phyloP scores from a whole-genome alignment of 2,329 filamentous ascomycete species.

The Hypoxylon sp. region DNA sequence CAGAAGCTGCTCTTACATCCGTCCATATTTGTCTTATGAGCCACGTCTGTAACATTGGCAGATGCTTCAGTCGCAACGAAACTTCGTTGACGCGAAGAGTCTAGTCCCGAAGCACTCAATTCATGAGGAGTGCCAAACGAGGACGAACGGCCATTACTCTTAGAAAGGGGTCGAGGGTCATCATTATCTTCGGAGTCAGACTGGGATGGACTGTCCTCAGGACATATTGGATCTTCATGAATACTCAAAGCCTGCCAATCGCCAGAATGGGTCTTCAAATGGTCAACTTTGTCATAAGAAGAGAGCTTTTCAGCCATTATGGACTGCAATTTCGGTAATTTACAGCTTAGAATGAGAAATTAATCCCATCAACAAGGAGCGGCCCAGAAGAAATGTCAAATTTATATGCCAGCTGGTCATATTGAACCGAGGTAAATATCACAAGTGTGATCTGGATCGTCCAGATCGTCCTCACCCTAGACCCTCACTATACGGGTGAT shows the following conservation, averaged over 20 bases:
- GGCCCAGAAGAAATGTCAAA: background rate
- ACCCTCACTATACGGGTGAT: constrained; percentile 31
- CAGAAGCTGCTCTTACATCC: constrained; percentile 18
- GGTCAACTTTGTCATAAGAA: constrained; percentile 27
- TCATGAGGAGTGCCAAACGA: background rate
- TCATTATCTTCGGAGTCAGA: constrained; percentile 8
- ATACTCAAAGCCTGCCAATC: constrained; percentile 25
- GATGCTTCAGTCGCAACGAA: background rate
- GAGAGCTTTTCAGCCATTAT: constrained; percentile 33
- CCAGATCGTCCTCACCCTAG: constrained; percentile 8
- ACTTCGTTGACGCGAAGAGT: background rate
- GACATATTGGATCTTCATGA: constrained; percentile 13
- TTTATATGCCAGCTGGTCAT: background rate
- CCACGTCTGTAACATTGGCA: background rate
- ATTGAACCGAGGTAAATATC: background rate
- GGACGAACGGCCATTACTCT: background rate
- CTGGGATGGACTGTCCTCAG: constrained; percentile 20
- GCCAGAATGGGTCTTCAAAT: constrained; percentile 20
- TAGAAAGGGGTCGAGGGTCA: background rate
- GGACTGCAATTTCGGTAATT: background rate
- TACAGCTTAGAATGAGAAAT: background rate
- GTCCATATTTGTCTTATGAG: constrained; percentile 4
- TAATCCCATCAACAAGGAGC: constrained; percentile 2
- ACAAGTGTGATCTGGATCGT: constrained; percentile 4
- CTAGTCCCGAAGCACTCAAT: background rate